These are phyloP conservation scores for Colletotrichum sp. DNA, from an alignment of 2,329 filamentous ascomycete species.

Conservation along the genomic window DNA sequence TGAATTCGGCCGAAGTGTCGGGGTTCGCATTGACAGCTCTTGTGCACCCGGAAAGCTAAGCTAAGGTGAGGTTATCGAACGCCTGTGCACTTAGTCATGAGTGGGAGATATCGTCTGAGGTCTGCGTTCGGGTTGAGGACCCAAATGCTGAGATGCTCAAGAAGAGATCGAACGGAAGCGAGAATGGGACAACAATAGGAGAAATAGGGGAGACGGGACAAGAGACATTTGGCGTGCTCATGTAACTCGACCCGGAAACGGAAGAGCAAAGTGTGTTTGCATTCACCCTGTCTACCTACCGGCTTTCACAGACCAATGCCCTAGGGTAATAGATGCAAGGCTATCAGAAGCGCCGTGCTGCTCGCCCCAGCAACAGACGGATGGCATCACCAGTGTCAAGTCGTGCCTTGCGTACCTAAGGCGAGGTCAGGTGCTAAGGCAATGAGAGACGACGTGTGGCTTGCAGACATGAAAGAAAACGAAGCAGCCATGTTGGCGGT, in stretches of 20 bases:
- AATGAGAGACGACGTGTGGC: neutral
- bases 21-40: neutral
- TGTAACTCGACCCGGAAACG: neutral
- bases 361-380: neutral
- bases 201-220: neutral
- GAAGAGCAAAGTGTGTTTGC: neutral
- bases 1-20: neutral
- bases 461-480: neutral
- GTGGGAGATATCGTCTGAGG: neutral
- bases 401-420: neutral
- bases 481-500: conserved; percentile 7
- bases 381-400: neutral
- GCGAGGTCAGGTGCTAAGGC: neutral
- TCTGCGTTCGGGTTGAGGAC: neutral
- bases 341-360: neutral
- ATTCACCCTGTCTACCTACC: neutral
- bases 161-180: neutral
- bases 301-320: neutral
- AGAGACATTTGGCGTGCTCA: neutral
- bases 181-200: neutral
- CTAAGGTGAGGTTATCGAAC: neutral
- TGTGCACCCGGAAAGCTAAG: neutral
- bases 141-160: neutral
- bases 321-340: neutral
- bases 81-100: neutral